Percentiles rank a stretch among this genome's conserved stretches.
Evolutionary conservation across 768 basidiomycete species (phyloP).

Genomic region (Xerocomellus amylosporus): DNA sequence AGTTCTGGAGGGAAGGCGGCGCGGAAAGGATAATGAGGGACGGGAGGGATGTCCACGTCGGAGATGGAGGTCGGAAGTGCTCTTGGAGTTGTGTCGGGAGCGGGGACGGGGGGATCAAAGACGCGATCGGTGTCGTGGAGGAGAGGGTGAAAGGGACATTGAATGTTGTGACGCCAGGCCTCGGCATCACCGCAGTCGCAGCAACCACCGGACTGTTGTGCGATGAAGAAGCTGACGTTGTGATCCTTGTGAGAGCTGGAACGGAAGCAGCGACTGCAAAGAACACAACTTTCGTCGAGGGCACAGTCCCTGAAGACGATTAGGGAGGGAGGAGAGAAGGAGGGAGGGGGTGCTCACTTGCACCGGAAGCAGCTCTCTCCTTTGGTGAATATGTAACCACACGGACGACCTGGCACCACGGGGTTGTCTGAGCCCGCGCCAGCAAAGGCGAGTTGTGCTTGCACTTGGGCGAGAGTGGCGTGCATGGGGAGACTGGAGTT

Average conservation of each 20-base stretch:
- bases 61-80: constrained; percentile 38
- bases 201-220: constrained; percentile 87
- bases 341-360: constrained; percentile 60
- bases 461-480: constrained; percentile 66
- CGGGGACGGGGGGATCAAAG: constrained; percentile 8
- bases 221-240: constrained; percentile 91
- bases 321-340: constrained; percentile 1
- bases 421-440: constrained; percentile 62
- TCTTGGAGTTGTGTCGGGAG: constrained; percentile 42
- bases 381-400: constrained; percentile 83
- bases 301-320: constrained; percentile 73
- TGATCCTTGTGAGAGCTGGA: constrained; percentile 83
- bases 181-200: constrained; percentile 95
- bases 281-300: constrained; percentile 82
- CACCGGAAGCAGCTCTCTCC: constrained; percentile 93
- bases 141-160: constrained; percentile 76
- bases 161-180: constrained; percentile 70
- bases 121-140: constrained; percentile 18
- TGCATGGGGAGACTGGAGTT: constrained; percentile 62
- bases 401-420: constrained; percentile 66
- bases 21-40: constrained; percentile 58
- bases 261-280: constrained; percentile 89
- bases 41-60: constrained; percentile 54
- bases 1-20: constrained; percentile 60
- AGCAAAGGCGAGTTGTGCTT: constrained; percentile 52